Evolutionary conservation across 768 basidiomycete genomes (phyloP), one percentile per base, ranked within the genome.

Genomic region (Tephrocybe sp.): DNA sequence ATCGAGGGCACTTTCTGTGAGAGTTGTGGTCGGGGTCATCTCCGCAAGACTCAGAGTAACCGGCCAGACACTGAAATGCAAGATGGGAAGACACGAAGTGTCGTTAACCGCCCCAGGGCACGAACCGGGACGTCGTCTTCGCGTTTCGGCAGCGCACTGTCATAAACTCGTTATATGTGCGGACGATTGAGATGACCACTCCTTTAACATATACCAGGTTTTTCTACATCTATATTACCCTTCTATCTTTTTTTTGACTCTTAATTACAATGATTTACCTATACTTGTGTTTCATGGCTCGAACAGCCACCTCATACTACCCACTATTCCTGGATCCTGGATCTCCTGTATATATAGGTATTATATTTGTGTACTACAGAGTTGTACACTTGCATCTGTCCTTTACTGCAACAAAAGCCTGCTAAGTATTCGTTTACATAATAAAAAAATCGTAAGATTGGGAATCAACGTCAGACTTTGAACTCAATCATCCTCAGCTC

Each of bases 51-150:
- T 15, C 36, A 22, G 30, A 49, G 22, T 12, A 45, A 30, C 11
- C 47, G 34, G 44, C 45, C 7, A 25, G 16, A 36, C 38, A 24
- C 34, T 30, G 49, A 48, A 30, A 18, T 32, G n/a, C 54, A 60
- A 34, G 61, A 62, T 16, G 53, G 53, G 31, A 68, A 56, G 62
- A 60, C 60, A 8, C 40, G 48, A 21, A 66, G 79, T 27, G 69
- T 86, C 13, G 71, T 88, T 28, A 75, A 87, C 60, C 73, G 89
- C 49, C 82, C 87, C 4, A 73, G 86, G 57, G 80, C 78, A 36
- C 81, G 81, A 42, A 87, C 84, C n/a, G 86, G 86, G 15, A 78
- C 77, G 12, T n/a, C n/a, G n/a, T 69, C 79, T 32, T 62, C 83
- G 26, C 80, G 86, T 27, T 88, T 87, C 62, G 82, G 75, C 15